Evolutionary conservation across 768 basidiomycete species (phyloP).

Genomic region (Exidia glandulosa): DNA sequence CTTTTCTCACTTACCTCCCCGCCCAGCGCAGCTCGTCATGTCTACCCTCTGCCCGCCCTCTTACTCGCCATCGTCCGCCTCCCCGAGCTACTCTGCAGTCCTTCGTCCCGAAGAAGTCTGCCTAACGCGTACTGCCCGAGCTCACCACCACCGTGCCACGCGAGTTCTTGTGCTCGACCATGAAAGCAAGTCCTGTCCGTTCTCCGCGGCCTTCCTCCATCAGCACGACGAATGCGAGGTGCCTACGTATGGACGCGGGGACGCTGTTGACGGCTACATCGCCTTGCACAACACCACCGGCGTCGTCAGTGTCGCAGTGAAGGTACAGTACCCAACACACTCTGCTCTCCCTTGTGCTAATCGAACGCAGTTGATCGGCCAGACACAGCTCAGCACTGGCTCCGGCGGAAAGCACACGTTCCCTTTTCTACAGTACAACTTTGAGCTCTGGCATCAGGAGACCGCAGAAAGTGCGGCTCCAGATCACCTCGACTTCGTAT

Average conservation of each 20-base stretch:
- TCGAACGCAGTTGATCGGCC: slow-evolving; percentile 18
- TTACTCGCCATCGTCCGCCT: slow-evolving; percentile 43
- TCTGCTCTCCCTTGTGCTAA: not conserved
- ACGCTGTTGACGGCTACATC: slow-evolving; percentile 31
- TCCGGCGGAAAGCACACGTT: slow-evolving; percentile 4
- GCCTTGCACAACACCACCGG: slow-evolving; percentile 23
- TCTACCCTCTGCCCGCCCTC: slow-evolving; percentile 32
- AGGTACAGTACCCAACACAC: slow-evolving; percentile 23
- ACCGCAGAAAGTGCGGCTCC: slow-evolving; percentile 6
- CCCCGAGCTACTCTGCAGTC: slow-evolving; percentile 47
- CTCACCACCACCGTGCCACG: not conserved
- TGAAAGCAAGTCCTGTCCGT: slow-evolving; percentile 26
- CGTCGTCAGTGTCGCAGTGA: slow-evolving; percentile 33
- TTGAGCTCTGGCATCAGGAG: slow-evolving; percentile 10
- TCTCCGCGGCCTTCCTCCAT: slow-evolving; percentile 24
- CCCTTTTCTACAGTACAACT: slow-evolving; percentile 6
- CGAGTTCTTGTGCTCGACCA: slow-evolving; percentile 34
- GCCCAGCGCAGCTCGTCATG: too few species aligned
- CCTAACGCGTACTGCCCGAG: slow-evolving; percentile 35
- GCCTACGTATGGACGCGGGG: slow-evolving; percentile 37
- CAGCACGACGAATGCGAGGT: slow-evolving; percentile 27
- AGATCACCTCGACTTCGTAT: not conserved
- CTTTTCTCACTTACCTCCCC: too few species aligned
- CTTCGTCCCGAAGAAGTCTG: slow-evolving; percentile 41
- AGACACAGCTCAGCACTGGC: slow-evolving; percentile 6